A percentile compares a stretch with the other conserved stretches of the same genome.
Evolutionary conservation across 164 flowering plant genomes (phyloP).

Genomic region (Berberis vulgaris): DNA sequence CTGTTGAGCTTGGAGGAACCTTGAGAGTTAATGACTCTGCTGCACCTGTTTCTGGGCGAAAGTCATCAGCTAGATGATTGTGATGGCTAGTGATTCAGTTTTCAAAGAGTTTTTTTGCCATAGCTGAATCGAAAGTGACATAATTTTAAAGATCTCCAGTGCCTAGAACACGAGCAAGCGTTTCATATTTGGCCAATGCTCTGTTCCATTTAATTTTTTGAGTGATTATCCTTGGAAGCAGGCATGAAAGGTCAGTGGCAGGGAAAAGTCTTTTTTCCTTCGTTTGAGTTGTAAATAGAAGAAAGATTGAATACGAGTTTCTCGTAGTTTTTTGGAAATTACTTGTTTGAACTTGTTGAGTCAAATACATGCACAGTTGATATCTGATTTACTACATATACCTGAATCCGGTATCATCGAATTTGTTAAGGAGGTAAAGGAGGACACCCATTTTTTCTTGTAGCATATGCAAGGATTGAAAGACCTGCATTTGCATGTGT

Average conservation of each 20-base stretch:
- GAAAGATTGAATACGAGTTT: slow-evolving; percentile 9
- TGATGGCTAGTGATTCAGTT: not conserved
- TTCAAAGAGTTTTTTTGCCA: not conserved
- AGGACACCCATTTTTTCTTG: not conserved
- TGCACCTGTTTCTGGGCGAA: slow-evolving; percentile 8
- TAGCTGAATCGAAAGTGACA: not conserved
- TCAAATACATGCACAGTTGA: not conserved
- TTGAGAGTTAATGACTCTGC: slow-evolving; percentile 31
- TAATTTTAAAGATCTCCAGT: not conserved
- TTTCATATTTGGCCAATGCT: not conserved
- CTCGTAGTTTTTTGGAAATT: not conserved
- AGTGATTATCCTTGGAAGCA: not conserved
- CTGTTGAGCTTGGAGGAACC: slow-evolving; percentile 69
- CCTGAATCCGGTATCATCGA: not conserved
- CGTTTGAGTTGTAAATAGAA: slow-evolving; percentile 24
- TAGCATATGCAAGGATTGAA: not conserved
- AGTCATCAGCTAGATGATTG: slow-evolving; percentile 9
- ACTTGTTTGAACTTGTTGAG: not conserved
- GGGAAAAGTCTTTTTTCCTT: slow-evolving; percentile 6
- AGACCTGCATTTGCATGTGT: not conserved
- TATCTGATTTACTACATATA: not conserved
- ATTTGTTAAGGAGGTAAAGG: not conserved
- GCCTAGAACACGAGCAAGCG: not conserved
- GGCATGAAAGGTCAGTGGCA: slow-evolving; percentile 1
- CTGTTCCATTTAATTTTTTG: not conserved